Base-by-base conservation (phyloP, 2,329 filamentous ascomycete genomes). In the Emericellopsis cladophorae region DNA sequence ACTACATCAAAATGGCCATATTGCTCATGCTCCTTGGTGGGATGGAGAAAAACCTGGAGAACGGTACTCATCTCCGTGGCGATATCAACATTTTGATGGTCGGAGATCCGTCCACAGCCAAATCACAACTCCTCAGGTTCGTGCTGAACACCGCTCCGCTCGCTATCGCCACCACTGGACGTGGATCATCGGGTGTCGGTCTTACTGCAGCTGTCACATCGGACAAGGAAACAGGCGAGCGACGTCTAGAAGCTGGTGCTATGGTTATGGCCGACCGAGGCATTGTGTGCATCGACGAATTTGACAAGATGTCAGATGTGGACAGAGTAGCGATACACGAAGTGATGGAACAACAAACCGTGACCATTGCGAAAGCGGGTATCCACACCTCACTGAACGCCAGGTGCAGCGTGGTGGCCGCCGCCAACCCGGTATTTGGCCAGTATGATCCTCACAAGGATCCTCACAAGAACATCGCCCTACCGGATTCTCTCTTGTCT, bases 1-100 rank as follows among this genome's bases (percentile, higher is more conserved):
- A 93, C 54, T 84, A 95, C 58, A 93, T 98, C 65, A 98, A 98
- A 64, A 95, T 93, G 62, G 92, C 92, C 1, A 94, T 98, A 48
- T 65, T 98, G 26, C 76, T 98, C 38, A 93, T 96, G 85, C 73
- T 98, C 23, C 69, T 98, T 12, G 85, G 92, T 54, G 92, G 92
- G 44, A 88, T 94, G 74, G 92, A 98, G 68, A 98, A 98, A 72
- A 98, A 98, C 54, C 64, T 98, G 42, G 92, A 96, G 47, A 98
- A 98, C 52, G 92, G 92, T 44, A 96, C 92, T 1, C 92, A 98
- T 74, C 66, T 98, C 58, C 83, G 92, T 73, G 92, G 92, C 67
- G 92, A 98, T 55, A 96, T 98, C 65, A 98, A 98, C 59, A 95
- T 98, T 49, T 72, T 98, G 39, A 96, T 98, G 92, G 90, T 98